Percentiles rank a stretch among this genome's conserved stretches.
These are phyloP conservation scores for Lepidium sativum DNA, from an alignment of 345 rosid species.

Conservation along the genomic window DNA sequence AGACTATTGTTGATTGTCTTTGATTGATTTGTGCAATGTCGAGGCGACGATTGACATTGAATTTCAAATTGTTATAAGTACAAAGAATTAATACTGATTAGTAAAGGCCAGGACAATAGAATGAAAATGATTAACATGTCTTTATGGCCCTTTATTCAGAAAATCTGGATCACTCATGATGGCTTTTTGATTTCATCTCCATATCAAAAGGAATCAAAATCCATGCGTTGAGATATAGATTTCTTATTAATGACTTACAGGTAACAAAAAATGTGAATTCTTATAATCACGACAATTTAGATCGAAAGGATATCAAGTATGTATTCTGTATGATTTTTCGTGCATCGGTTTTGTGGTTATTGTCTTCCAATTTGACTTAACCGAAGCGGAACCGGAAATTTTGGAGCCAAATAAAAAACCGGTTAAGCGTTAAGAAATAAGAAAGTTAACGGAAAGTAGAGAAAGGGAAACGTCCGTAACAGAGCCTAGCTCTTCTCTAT, in stretches of 20 bases:
- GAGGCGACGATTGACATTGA: not conserved
- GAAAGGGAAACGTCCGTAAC: not conserved
- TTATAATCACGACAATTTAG: not conserved
- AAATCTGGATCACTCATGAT: conserved; percentile 15
- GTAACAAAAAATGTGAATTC: not conserved
- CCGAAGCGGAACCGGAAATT: not conserved
- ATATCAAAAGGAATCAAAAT: not conserved
- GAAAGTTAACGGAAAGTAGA: not conserved
- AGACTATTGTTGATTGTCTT: no score
- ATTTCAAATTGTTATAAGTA: no score
- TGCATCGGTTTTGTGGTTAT: not conserved
- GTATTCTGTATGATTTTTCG: no score
- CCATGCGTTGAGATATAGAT: not conserved
- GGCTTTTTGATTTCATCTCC: conserved; percentile 3
- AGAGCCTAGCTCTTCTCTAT: not conserved
- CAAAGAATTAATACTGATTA: no score
- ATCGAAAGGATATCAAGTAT: not conserved
- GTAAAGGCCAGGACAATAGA: not conserved
- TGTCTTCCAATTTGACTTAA: not conserved
- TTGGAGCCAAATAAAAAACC: not conserved
- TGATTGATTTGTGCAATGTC: not conserved
- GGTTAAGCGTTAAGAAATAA: not conserved
- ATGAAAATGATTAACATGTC: conserved; percentile 9
- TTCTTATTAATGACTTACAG: not conserved
- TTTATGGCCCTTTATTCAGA: conserved; percentile 7